Percentiles rank a stretch among this genome's conserved stretches.
Conservation (phyloP, 2,329 filamentous ascomycete species). For the Exophiala sp. region DNA sequence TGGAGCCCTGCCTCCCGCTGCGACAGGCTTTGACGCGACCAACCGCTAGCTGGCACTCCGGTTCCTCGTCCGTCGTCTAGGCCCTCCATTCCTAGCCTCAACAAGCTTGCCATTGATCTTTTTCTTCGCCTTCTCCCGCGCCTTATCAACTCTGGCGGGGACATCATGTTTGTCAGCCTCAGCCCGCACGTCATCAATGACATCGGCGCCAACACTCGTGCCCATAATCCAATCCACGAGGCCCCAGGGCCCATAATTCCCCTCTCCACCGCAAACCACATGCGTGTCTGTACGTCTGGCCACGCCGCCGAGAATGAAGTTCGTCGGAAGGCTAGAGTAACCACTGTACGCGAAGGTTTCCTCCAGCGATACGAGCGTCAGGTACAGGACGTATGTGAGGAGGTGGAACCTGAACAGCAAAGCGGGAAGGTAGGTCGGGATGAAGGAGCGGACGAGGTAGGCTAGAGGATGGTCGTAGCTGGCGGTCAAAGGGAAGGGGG, state of each 20-base stretch:
- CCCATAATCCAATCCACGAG: conserved; percentile 42
- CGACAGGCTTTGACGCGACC: no score
- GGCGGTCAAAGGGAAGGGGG: conserved; percentile 53
- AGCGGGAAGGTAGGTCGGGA: conserved; percentile 54
- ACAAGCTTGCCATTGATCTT: conserved; percentile 16
- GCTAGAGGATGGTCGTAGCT: conserved; percentile 56
- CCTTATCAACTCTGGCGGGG: conserved; percentile 31
- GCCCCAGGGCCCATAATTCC: conserved; percentile 44
- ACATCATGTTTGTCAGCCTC: conserved; percentile 36
- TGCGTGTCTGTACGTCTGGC: conserved; percentile 53
- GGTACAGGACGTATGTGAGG: conserved; percentile 53
- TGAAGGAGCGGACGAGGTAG: conserved; percentile 50
- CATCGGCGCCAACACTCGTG: conserved; percentile 39
- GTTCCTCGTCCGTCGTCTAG: conserved; percentile 18
- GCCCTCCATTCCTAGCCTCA: conserved; percentile 7
- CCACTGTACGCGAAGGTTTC: conserved; percentile 57
- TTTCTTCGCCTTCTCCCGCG: conserved; percentile 30
- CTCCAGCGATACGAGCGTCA: conserved; percentile 52
- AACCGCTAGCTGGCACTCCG: conserved; percentile 13
- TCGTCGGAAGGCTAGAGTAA: conserved; percentile 53
- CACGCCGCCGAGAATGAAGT: conserved; percentile 54
- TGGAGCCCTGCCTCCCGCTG: no score
- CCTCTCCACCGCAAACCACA: conserved; percentile 43
- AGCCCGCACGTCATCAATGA: conserved; percentile 47
- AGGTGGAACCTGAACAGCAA: conserved; percentile 55